Conservation (phyloP, 176 grass and related monocot genomes). For the Typha latifolia region DNA sequence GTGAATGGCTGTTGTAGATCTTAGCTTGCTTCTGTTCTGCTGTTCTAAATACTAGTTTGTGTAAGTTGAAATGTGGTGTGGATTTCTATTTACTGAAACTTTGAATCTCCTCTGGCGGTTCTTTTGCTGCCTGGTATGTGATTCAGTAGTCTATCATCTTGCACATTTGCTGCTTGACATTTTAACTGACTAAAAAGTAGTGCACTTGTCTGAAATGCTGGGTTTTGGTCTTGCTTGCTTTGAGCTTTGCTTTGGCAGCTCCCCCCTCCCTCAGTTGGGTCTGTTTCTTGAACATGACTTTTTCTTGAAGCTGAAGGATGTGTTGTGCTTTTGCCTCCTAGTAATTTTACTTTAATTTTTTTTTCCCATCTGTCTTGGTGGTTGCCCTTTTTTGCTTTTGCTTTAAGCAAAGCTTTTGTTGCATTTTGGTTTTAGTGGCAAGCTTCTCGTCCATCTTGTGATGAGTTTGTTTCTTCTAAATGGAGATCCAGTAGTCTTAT, state of each 20-base stretch:
- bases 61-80: not conserved
- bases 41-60: not conserved
- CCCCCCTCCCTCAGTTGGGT: not conserved
- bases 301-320: slow-evolving; percentile 27
- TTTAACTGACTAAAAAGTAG: not conserved
- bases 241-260: not conserved
- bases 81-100: too few species aligned
- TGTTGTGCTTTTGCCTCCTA: slow-evolving; percentile 6
- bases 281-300: slow-evolving; percentile 11
- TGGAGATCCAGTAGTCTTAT: too few species aligned
- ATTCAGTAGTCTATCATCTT: too few species aligned
- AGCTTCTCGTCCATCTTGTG: too few species aligned
- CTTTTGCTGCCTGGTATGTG: too few species aligned
- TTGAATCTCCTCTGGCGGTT: too few species aligned
- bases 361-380: slow-evolving; percentile 13
- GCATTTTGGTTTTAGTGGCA: too few species aligned
- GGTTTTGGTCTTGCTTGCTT: not conserved
- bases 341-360: not conserved
- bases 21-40: not conserved
- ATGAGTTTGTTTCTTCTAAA: too few species aligned
- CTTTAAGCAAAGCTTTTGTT: not conserved
- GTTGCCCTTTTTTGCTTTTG: slow-evolving; percentile 11
- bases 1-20: slow-evolving; percentile 4
- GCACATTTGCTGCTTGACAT: too few species aligned
- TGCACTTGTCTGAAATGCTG: not conserved